Conservation (phyloP, 2,329 filamentous ascomycete genomes). For the Monosporascus sp. region DNA sequence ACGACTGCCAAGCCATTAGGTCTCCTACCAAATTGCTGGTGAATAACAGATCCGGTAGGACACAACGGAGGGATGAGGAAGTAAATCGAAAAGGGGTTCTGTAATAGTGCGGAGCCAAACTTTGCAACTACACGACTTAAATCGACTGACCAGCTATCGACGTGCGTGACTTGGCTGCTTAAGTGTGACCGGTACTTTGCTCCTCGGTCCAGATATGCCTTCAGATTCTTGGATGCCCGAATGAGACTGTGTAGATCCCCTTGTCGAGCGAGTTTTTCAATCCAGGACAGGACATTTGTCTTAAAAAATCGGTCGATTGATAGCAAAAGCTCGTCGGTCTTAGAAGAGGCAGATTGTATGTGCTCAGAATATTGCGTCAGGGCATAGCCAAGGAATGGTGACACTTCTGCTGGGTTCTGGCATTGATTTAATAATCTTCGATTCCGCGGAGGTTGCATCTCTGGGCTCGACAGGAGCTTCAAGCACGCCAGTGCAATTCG, state of each 20-base stretch:
- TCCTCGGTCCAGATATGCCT: conserved; percentile 17
- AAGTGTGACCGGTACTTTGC: conserved; percentile 17
- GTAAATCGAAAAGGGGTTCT: conserved; percentile 27
- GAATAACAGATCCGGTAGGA: conserved; percentile 15
- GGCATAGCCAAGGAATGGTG: conserved; percentile 18
- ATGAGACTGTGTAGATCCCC: conserved; percentile 17
- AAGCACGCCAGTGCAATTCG: conserved; percentile 21
- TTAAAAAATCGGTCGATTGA: conserved; percentile 19
- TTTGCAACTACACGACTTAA: conserved; percentile 25
- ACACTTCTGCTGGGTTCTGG: conserved; percentile 1
- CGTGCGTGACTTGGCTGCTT: conserved; percentile 12
- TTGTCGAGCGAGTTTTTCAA: conserved; percentile 19
- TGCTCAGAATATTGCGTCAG: conserved; percentile 22
- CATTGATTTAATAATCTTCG: conserved; percentile 1
- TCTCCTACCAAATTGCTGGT: conserved; percentile 8
- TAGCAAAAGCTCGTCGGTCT: conserved; percentile 13
- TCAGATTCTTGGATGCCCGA: conserved; percentile 17
- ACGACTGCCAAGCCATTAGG: conserved; percentile 7
- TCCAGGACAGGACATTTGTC: conserved; percentile 23
- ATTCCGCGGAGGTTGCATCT: conserved; percentile 14
- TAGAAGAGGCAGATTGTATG: conserved; percentile 11
- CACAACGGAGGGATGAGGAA: conserved; percentile 30
- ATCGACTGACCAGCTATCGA: conserved; percentile 27
- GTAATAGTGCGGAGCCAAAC: conserved; percentile 23
- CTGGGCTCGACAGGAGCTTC: conserved; percentile 12